Conservation (phyloP, 2,329 filamentous ascomycete species). For the Aspergillus sp. region DNA sequence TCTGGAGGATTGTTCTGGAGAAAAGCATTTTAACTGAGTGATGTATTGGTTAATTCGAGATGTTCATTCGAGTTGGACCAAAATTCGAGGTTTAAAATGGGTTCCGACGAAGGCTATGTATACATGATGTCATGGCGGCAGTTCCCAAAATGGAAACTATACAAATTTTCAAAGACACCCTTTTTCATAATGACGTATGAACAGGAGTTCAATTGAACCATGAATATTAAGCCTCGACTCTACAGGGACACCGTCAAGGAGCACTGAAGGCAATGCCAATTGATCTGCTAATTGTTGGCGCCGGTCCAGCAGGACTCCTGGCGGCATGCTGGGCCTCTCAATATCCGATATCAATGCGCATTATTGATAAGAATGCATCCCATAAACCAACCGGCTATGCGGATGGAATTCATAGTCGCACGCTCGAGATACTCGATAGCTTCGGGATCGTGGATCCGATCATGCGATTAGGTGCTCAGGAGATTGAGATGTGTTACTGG, state of each 20-base stretch:
- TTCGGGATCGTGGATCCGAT: slow-evolving; percentile 60
- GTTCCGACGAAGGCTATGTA: neutral
- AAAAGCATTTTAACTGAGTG: neutral
- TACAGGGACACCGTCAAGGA: neutral
- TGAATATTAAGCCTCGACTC: too few relatives aligned
- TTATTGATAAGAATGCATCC: slow-evolving; percentile 14
- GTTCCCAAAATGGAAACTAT: neutral
- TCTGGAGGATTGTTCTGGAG: neutral
- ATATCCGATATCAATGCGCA: slow-evolving; percentile 9
- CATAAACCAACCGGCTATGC: slow-evolving; percentile 33
- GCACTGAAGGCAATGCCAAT: neutral
- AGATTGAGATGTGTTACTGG: slow-evolving; percentile 11
- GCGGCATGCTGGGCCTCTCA: slow-evolving; percentile 13
- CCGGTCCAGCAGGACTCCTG: slow-evolving; percentile 7
- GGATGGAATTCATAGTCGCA: slow-evolving; percentile 56
- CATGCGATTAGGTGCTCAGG: slow-evolving; percentile 34
- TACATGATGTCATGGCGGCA: neutral
- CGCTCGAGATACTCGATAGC: slow-evolving; percentile 64
- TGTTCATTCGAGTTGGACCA: neutral
- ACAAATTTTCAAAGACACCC: neutral
- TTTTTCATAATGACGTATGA: neutral
- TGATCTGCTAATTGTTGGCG: slow-evolving; percentile 1
- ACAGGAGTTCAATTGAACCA: too few relatives aligned
- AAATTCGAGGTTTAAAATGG: neutral
- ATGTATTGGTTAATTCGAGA: neutral